Percentiles rank a stretch among this genome's conserved stretches.
These are phyloP conservation scores for Kwoniella newhampshirensis DNA, from an alignment of 768 basidiomycete genomes.

Conservation along the genomic window DNA sequence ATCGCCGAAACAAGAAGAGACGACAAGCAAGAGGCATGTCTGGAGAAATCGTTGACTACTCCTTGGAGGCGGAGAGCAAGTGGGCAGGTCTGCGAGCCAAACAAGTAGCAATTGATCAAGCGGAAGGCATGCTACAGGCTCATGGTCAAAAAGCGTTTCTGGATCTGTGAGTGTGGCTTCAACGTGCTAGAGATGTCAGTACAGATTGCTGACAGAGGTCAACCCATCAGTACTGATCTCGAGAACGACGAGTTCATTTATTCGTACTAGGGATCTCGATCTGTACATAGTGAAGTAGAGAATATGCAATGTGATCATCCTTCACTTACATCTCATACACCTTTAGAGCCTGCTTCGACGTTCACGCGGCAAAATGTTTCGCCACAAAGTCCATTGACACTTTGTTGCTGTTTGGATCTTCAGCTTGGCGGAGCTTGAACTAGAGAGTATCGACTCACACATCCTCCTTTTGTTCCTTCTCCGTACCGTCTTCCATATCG, in stretches of 20 bases:
- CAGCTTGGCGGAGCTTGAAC: too few relatives aligned
- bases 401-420: too few relatives aligned
- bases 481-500: slow-evolving; percentile 38
- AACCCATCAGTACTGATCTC: slow-evolving; percentile 26
- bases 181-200: too few relatives aligned
- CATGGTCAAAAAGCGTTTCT: slow-evolving; percentile 19
- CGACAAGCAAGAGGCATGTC: slow-evolving; percentile 17
- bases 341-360: too few relatives aligned
- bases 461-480: slow-evolving; percentile 50
- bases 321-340: too few relatives aligned
- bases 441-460: slow-evolving; percentile 19
- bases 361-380: too few relatives aligned
- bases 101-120: slow-evolving; percentile 4
- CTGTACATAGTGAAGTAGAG: too few relatives aligned
- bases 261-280: slow-evolving; percentile 27
- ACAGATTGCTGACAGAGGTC: too few relatives aligned
- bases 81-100: slow-evolving; percentile 11
- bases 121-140: slow-evolving; percentile 9
- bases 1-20: slow-evolving; percentile 10
- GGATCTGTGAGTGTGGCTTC: slow-evolving; percentile 11
- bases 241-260: slow-evolving; percentile 47
- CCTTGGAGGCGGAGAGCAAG: slow-evolving; percentile 5
- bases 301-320: too few relatives aligned
- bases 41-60: slow-evolving; percentile 14
- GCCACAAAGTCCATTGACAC: too few relatives aligned